Conservation (phyloP, 2,329 filamentous ascomycete genomes). For the Alternaria conjuncta region DNA sequence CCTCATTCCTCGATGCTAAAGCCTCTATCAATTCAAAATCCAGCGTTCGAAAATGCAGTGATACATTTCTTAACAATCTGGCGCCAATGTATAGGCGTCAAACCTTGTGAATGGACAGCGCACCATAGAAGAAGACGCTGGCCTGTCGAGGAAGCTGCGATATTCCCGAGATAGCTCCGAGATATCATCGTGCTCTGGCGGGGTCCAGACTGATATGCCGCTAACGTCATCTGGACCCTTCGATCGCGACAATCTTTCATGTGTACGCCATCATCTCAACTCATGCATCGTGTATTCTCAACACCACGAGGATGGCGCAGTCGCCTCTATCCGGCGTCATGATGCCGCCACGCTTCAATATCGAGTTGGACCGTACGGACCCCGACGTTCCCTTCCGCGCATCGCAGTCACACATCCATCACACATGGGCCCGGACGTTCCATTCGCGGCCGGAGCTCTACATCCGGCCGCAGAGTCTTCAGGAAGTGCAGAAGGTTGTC, state of each 20-base stretch:
- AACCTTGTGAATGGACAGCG: not conserved
- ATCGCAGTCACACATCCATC: conserved; percentile 74
- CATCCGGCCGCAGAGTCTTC: conserved; percentile 78
- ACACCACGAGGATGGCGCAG: conserved; percentile 30
- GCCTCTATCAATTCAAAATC: too few species aligned
- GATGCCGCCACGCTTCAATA: conserved; percentile 52
- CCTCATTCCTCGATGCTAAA: too few species aligned
- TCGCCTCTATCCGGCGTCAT: conserved; percentile 30
- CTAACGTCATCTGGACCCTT: conserved; percentile 12
- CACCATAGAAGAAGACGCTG: not conserved
- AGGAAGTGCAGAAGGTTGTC: conserved; percentile 84
- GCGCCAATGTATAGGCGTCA: not conserved
- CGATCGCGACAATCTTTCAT: conserved; percentile 4
- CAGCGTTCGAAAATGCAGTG: too few species aligned
- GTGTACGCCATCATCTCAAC: conserved; percentile 2
- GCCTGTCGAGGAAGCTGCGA: not conserved
- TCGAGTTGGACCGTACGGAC: conserved; percentile 65
- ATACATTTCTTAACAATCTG: not conserved
- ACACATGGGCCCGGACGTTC: conserved; percentile 95
- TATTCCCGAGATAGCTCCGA: not conserved
- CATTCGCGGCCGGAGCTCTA: conserved; percentile 89
- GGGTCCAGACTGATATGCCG: not conserved
- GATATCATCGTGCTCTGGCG: not conserved
- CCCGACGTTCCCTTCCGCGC: conserved; percentile 78
- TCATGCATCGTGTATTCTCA: conserved; percentile 4